phyloP scores from a whole-genome alignment of 116 monocot genomes.

The Thalassia testudinum region DNA sequence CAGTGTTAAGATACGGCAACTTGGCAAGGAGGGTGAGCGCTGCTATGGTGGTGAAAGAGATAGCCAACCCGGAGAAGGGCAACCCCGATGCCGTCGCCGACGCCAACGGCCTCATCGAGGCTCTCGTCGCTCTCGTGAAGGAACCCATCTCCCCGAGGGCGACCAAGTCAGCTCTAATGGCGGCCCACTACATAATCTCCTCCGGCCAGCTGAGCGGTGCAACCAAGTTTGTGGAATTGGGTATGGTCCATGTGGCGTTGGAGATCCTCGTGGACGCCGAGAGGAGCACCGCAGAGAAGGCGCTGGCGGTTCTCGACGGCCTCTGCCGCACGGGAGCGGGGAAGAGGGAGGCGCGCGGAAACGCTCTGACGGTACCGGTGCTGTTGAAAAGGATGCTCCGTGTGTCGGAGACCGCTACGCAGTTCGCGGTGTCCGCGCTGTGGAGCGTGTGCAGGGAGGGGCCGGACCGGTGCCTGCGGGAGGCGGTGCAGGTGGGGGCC shows the following conservation, averaged over 20 bases:
- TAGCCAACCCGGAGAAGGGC: not conserved
- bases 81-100: not conserved
- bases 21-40: slow-evolving; percentile 9
- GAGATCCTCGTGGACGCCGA: slow-evolving; percentile 45
- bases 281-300: slow-evolving; percentile 33
- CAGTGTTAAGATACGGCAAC: slow-evolving; percentile 3
- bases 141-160: slow-evolving; percentile 30
- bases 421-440: slow-evolving; percentile 47
- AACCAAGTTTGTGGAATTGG: slow-evolving; percentile 19
- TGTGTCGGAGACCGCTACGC: slow-evolving; percentile 32
- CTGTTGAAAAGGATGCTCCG: slow-evolving; percentile 62
- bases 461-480: slow-evolving; percentile 7
- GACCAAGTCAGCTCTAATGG: slow-evolving; percentile 33
- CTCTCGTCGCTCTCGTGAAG: slow-evolving; percentile 21
- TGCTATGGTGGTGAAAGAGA: slow-evolving; percentile 6
- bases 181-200: slow-evolving; percentile 18
- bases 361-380: slow-evolving; percentile 37
- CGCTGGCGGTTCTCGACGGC: slow-evolving; percentile 16
- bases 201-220: slow-evolving; percentile 7
- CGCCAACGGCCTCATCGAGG: slow-evolving; percentile 21
- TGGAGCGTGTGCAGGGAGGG: slow-evolving; percentile 39
- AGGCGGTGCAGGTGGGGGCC: slow-evolving; percentile 45
- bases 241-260: slow-evolving; percentile 16
- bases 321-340: slow-evolving; percentile 14
- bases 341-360: slow-evolving; percentile 5